Evolutionary conservation across 257 asterid genomes (phyloP).

Genomic region (Ehretia macrophylla): DNA sequence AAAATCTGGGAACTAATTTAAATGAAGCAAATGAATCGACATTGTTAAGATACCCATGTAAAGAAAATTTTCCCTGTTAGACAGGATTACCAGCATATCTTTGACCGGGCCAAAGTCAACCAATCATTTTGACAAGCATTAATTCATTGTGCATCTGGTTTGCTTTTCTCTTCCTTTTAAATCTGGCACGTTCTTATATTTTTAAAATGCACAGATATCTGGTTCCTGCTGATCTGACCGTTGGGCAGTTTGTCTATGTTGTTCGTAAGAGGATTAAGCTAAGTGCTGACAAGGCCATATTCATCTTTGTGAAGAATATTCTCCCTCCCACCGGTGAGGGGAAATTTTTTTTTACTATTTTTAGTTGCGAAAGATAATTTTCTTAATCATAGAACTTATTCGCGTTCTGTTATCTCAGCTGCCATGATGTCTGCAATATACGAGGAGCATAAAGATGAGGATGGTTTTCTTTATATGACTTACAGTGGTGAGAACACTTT

Average conservation of each 20-base stretch:
- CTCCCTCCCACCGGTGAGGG: constrained; percentile 40
- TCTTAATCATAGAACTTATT: too few relatives aligned
- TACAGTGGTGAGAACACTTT: background rate
- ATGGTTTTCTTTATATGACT: background rate
- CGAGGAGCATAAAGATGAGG: background rate
- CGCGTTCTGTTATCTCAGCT: background rate
- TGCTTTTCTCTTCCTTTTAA: background rate
- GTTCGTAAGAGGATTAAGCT: constrained; percentile 43
- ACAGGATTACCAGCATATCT: too few relatives aligned
- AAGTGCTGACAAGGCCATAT: constrained; percentile 40
- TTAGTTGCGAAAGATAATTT: background rate
- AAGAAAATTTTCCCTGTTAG: too few relatives aligned
- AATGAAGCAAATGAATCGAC: too few relatives aligned
- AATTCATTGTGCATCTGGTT: background rate
- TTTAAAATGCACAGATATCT: constrained; percentile 25
- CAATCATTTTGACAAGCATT: too few relatives aligned
- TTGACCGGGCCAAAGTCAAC: too few relatives aligned
- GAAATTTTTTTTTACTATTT: too few relatives aligned
- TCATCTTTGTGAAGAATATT: constrained; percentile 36
- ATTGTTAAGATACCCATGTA: too few relatives aligned
- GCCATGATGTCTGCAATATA: background rate
- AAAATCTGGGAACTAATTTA: too few relatives aligned
- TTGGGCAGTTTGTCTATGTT: constrained; percentile 46
- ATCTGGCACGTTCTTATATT: background rate
- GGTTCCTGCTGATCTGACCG: constrained; percentile 44